phyloP scores from a whole-genome alignment of 768 basidiomycete species.

The Sarcodon aspratus region DNA sequence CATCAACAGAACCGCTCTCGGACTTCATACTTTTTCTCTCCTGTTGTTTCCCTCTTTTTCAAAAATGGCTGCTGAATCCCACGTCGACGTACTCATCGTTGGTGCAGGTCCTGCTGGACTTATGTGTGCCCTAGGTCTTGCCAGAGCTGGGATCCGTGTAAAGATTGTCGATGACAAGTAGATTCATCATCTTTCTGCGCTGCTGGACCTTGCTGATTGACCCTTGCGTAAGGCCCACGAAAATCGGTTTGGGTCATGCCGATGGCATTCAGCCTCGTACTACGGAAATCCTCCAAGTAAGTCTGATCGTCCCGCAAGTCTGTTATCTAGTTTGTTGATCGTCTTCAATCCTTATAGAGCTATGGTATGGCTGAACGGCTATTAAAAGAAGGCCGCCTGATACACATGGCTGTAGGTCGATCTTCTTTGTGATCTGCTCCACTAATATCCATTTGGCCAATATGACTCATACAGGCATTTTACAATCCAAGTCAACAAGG shows the following conservation, averaged over 20 bases:
- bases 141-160: slow-evolving; percentile 23
- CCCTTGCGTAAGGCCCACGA: slow-evolving; percentile 16
- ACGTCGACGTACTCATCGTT: slow-evolving; percentile 30
- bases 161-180: slow-evolving; percentile 30
- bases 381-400: slow-evolving; percentile 50
- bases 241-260: slow-evolving; percentile 36
- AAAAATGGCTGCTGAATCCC: slow-evolving; percentile 6
- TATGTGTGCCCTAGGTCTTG: slow-evolving; percentile 31
- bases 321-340: background rate
- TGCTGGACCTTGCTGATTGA: no score
- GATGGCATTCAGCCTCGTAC: slow-evolving; percentile 47
- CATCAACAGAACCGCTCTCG: no score
- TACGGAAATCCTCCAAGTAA: slow-evolving; percentile 37
- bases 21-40: background rate
- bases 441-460: background rate
- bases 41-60: background rate
- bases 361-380: slow-evolving; percentile 65
- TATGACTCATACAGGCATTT: slow-evolving; percentile 40
- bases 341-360: slow-evolving; percentile 31
- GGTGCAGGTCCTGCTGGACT: slow-evolving; percentile 32
- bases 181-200: background rate
- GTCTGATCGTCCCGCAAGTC: background rate
- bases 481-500: slow-evolving; percentile 55
- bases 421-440: no score
- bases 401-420: slow-evolving; percentile 52